These are phyloP conservation scores for Rhizophagus clarus DNA, from an alignment of 192 early-diverging fungal species.

Conservation along the genomic window DNA sequence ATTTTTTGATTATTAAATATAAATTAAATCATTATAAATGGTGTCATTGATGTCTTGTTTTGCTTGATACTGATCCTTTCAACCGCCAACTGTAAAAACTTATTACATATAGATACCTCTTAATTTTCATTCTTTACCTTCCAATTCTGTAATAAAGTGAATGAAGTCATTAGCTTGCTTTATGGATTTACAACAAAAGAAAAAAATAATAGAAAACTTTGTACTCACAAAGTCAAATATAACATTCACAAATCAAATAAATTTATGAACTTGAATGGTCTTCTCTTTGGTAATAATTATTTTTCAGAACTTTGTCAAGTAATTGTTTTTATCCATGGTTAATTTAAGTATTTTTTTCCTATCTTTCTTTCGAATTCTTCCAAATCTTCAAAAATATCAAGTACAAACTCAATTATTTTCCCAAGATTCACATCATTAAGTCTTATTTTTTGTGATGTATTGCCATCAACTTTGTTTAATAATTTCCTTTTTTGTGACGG, in stretches of 20 bases:
- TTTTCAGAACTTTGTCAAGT: constrained; percentile 15
- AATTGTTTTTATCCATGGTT: constrained; percentile 10
- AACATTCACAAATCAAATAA: constrained; percentile 16
- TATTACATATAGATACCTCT: too few relatives aligned
- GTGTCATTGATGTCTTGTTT: too few relatives aligned
- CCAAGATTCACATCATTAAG: constrained; percentile 4
- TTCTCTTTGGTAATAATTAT: constrained; percentile 6
- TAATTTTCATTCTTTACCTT: too few relatives aligned
- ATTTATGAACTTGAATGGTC: constrained; percentile 16
- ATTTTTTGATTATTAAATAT: too few relatives aligned
- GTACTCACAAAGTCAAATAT: constrained; percentile 19
- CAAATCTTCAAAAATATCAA: constrained; percentile 23
- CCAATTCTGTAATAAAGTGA: too few relatives aligned
- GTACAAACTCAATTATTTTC: constrained; percentile 8
- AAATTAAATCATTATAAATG: too few relatives aligned
- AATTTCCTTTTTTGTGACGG: neutral
- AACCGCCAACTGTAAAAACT: too few relatives aligned
- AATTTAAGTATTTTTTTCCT: constrained; percentile 18
- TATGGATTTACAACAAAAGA: too few relatives aligned
- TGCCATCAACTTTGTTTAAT: neutral
- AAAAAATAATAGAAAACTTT: too few relatives aligned
- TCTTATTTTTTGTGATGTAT: constrained; percentile 14
- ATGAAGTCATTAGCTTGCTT: too few relatives aligned
- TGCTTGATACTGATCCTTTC: too few relatives aligned
- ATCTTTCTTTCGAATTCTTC: constrained; percentile 8